phyloP scores from a whole-genome alignment of 1,139 yeast genomes.

The Petasospora rhodanensis region DNA sequence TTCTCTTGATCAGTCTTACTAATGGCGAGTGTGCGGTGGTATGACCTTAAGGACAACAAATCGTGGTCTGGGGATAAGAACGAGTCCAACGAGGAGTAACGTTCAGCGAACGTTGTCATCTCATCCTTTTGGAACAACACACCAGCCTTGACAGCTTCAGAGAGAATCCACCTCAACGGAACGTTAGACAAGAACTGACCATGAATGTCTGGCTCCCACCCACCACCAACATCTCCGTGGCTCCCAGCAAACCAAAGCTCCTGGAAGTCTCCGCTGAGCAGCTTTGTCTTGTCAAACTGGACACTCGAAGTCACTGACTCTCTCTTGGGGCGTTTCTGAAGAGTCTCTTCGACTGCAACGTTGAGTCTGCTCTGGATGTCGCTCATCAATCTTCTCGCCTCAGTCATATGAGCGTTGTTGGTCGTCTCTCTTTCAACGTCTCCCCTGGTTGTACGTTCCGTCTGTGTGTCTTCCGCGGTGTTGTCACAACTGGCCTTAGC shows the following conservation, averaged over 20 bases:
- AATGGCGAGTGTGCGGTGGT: constrained; percentile 14
- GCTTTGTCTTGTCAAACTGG: constrained; percentile 16
- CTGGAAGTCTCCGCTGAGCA: constrained; percentile 22
- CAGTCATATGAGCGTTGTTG: too few species aligned
- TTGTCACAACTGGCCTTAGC: neutral
- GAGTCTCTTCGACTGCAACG: neutral
- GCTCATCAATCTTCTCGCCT: constrained; percentile 10
- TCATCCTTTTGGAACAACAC: constrained; percentile 39
- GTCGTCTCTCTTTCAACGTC: too few species aligned
- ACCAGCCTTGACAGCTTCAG: constrained; percentile 47
- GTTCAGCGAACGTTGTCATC: constrained; percentile 35
- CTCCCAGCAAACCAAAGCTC: constrained; percentile 60
- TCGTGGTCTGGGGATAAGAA: constrained; percentile 48
- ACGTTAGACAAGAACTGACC: constrained; percentile 40
- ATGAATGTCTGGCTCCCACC: constrained; percentile 42
- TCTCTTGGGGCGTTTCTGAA: neutral
- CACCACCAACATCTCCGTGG: constrained; percentile 66
- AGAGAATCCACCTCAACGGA: constrained; percentile 55
- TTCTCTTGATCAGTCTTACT: constrained; percentile 14
- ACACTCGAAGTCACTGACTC: constrained; percentile 5
- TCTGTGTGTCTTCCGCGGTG: neutral
- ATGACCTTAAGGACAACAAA: constrained; percentile 28
- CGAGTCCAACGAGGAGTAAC: constrained; percentile 36
- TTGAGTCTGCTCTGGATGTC: constrained; percentile 9
- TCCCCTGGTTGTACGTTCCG: too few species aligned